These are phyloP conservation scores for Pyrenula aspistea DNA, from an alignment of 495 filamentous ascomycete species.

Conservation along the genomic window DNA sequence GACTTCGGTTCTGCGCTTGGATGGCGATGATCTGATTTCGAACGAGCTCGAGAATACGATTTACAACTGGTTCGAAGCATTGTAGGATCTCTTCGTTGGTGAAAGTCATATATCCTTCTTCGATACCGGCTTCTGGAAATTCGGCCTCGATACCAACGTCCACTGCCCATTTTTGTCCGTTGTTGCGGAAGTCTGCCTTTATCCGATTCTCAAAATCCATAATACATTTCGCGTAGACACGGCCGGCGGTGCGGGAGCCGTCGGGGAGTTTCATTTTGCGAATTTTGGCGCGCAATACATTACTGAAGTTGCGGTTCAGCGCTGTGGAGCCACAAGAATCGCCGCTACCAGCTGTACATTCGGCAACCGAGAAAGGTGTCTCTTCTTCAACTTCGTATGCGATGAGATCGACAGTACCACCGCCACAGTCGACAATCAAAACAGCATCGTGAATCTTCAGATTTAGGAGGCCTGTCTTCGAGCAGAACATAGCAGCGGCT, in stretches of 20 bases:
- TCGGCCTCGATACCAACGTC: conserved; percentile 71
- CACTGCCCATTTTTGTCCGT: conserved; percentile 75
- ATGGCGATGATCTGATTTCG: conserved; percentile 75
- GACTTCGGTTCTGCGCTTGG: conserved; percentile 57
- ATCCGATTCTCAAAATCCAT: conserved; percentile 80
- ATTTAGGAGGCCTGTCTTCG: conserved; percentile 65
- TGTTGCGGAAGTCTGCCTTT: conserved; percentile 75
- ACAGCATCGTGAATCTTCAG: conserved; percentile 67
- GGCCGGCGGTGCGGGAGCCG: conserved; percentile 61
- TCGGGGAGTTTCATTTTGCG: conserved; percentile 76
- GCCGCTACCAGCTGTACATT: conserved; percentile 67
- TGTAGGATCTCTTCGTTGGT: conserved; percentile 74
- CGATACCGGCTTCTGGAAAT: conserved; percentile 67
- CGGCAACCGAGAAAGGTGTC: conserved; percentile 61
- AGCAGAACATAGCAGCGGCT: conserved; percentile 68
- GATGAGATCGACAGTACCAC: conserved; percentile 71
- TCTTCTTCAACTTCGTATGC: conserved; percentile 75
- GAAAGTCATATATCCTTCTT: conserved; percentile 75
- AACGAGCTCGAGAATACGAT: conserved; percentile 64
- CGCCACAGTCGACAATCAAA: conserved; percentile 69
- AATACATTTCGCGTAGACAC: conserved; percentile 73
- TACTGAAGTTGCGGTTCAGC: conserved; percentile 72
- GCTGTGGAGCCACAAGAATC: conserved; percentile 71
- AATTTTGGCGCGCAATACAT: conserved; percentile 69
- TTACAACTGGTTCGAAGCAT: conserved; percentile 72